These are phyloP conservation scores for Trametes cingulata DNA, from an alignment of 768 basidiomycete species.

Conservation along the genomic window DNA sequence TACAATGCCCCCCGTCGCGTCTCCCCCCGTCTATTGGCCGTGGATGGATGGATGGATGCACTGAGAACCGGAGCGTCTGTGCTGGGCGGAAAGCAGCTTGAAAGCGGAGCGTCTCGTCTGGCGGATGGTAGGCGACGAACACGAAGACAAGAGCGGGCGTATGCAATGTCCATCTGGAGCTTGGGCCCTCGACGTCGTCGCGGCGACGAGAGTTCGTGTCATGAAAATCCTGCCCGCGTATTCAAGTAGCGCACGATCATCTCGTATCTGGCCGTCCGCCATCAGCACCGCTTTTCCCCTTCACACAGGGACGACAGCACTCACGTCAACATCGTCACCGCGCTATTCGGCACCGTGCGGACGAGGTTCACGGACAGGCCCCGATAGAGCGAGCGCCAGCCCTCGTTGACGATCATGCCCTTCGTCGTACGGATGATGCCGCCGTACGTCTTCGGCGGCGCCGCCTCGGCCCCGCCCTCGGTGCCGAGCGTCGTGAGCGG, in stretches of 20 bases:
- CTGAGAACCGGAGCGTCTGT: neutral
- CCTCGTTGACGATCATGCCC: conserved; percentile 78
- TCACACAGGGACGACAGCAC: conserved; percentile 29
- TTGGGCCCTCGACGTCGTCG: too few species aligned
- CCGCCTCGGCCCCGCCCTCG: conserved; percentile 63
- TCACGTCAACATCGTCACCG: conserved; percentile 94
- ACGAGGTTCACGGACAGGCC: conserved; percentile 93
- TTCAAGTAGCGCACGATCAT: conserved; percentile 33
- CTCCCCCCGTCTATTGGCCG: neutral
- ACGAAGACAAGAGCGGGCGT: too few species aligned
- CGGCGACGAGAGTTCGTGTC: too few species aligned
- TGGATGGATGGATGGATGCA: neutral
- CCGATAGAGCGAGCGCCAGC: conserved; percentile 88
- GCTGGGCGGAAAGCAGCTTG: too few species aligned
- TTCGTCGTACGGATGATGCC: conserved; percentile 75
- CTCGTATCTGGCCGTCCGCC: conserved; percentile 29
- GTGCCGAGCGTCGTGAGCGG: conserved; percentile 53
- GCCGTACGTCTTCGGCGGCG: conserved; percentile 54
- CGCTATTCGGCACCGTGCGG: conserved; percentile 94
- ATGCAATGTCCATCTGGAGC: too few species aligned
- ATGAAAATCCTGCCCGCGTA: conserved; percentile 19
- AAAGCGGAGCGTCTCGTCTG: too few species aligned
- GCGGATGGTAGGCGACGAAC: too few species aligned
- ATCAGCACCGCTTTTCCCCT: neutral
- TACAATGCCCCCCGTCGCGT: conserved; percentile 12